Evolutionary conservation across 768 basidiomycete genomes (phyloP).

Genomic region (Russula sp.): DNA sequence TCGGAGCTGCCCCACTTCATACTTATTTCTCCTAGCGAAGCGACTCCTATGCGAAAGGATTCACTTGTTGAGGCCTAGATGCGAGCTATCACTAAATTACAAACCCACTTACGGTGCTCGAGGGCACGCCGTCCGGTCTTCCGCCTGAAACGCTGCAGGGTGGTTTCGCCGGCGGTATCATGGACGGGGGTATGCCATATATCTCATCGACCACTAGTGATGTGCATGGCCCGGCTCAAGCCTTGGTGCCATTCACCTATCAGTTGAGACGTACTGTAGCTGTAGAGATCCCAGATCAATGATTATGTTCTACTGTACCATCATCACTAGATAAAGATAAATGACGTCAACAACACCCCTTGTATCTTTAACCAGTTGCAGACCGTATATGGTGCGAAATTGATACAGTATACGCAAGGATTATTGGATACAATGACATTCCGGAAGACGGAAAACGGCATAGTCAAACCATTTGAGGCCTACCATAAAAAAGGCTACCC

Average conservation of each 20-base stretch:
- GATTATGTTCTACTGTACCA: not conserved
- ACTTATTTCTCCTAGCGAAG: not conserved
- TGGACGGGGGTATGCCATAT: constrained; percentile 13
- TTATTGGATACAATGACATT: no score
- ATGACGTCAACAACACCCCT: not conserved
- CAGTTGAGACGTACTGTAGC: not conserved
- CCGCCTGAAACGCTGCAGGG: not conserved
- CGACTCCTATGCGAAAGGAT: not conserved
- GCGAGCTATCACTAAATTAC: not conserved
- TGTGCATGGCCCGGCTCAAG: no score
- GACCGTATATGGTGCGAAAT: not conserved
- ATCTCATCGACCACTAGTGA: not conserved
- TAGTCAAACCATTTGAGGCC: no score
- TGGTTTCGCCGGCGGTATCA: constrained; percentile 20
- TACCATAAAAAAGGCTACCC: constrained; percentile 10
- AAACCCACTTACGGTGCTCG: constrained; percentile 15
- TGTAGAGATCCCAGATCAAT: no score
- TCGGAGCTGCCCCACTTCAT: constrained; percentile 2
- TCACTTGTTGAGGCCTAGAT: constrained; percentile 1
- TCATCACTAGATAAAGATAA: not conserved
- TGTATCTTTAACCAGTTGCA: not conserved
- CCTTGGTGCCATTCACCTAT: not conserved
- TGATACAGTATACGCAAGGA: no score
- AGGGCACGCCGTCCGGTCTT: constrained; percentile 5
- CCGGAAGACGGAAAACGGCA: no score